Percentiles rank a stretch among this genome's conserved stretches.
These are phyloP conservation scores for Lagenaria siceraria DNA, from an alignment of 306 rosid species.

Conservation along the genomic window DNA sequence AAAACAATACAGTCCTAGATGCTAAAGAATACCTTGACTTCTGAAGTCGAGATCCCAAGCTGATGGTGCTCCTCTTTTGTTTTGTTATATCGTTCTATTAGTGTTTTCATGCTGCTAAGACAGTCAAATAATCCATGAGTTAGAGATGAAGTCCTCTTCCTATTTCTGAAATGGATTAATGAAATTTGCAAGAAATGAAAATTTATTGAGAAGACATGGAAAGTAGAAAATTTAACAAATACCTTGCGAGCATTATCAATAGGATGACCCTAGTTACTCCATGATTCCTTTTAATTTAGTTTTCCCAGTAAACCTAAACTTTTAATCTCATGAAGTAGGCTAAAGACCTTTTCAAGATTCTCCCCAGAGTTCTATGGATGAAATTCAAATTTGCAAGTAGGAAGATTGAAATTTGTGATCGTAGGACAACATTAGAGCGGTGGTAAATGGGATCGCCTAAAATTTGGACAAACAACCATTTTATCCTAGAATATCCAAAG, in stretches of 20 bases:
- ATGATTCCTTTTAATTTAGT: neutral
- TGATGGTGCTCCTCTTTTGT: conserved; percentile 57
- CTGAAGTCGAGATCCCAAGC: conserved; percentile 43
- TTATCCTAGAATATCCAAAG: neutral
- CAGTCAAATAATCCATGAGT: neutral
- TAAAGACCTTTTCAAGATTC: neutral
- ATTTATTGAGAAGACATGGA: neutral
- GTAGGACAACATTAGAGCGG: neutral
- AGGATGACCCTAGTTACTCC: neutral
- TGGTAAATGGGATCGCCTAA: neutral
- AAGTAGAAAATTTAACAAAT: neutral
- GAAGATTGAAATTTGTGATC: neutral
- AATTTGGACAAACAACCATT: too few relatives aligned
- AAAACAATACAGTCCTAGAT: neutral
- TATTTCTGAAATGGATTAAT: neutral
- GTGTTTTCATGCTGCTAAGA: conserved; percentile 59
- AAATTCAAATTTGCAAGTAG: neutral
- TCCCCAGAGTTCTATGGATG: neutral
- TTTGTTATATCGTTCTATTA: conserved; percentile 68
- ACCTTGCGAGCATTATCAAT: neutral
- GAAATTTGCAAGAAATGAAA: neutral
- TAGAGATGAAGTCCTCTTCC: neutral
- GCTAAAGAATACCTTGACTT: conserved; percentile 54
- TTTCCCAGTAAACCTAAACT: neutral
- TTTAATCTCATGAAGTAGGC: neutral